phyloP scores from a whole-genome alignment of 768 basidiomycete species.

The Hirschioporus abietinus region DNA sequence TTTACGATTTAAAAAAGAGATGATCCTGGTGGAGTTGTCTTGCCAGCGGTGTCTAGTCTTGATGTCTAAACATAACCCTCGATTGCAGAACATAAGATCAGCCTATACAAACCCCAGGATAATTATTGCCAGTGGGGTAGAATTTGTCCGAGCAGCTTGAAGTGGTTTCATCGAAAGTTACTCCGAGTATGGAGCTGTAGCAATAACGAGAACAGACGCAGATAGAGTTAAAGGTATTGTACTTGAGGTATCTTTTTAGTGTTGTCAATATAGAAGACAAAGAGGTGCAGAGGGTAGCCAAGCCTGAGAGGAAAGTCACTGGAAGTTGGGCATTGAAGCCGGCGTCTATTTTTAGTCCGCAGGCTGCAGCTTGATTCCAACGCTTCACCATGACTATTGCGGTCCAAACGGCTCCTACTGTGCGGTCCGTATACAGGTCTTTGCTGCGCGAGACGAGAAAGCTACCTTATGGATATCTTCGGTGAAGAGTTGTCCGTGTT shows the following conservation, averaged over 20 bases:
- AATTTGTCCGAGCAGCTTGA: not conserved
- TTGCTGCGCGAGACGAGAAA: slow-evolving; percentile 35
- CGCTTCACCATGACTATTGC: not conserved
- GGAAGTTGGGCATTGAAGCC: not conserved
- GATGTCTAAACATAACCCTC: not conserved
- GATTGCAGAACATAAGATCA: not conserved
- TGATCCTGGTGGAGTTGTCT: not conserved
- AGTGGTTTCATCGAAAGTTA: not conserved
- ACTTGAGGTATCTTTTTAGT: no score
- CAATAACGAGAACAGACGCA: no score
- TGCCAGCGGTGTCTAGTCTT: not conserved
- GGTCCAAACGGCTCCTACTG: not conserved
- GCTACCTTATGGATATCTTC: slow-evolving; percentile 43
- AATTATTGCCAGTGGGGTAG: not conserved
- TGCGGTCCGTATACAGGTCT: slow-evolving; percentile 32
- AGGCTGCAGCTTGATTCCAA: not conserved
- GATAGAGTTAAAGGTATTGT: no score
- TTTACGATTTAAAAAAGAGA: no score
- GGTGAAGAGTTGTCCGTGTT: slow-evolving; percentile 23
- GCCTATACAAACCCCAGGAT: not conserved
- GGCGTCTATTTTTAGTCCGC: not conserved
- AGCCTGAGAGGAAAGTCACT: not conserved
- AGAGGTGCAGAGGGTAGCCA: not conserved
- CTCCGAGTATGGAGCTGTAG: no score
- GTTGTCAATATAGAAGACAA: no score